Evolutionary conservation across 495 filamentous ascomycete species (phyloP).

Genomic region (Aspergillus sclerotioniger): DNA sequence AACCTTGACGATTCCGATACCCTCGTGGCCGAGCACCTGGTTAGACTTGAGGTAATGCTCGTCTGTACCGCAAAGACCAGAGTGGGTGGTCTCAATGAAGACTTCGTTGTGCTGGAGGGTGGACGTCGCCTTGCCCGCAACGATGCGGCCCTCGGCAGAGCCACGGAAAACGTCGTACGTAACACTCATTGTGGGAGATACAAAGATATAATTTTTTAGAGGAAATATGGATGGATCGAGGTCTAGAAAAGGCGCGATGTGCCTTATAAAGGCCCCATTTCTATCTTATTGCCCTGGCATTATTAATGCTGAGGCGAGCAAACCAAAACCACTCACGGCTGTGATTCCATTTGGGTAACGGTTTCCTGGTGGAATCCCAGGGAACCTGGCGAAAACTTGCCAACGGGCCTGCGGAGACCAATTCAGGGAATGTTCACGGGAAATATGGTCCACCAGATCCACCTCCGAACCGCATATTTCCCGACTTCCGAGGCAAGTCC

Average conservation of each 20-base stretch:
- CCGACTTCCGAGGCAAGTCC: background rate
- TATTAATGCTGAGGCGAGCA: background rate
- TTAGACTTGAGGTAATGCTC: conserved; percentile 14
- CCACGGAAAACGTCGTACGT: conserved; percentile 19
- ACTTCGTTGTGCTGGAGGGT: conserved; percentile 16
- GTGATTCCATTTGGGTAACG: background rate
- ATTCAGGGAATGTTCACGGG: background rate
- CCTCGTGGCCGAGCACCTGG: conserved; percentile 23
- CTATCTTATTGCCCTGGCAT: background rate
- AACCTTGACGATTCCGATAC: conserved; percentile 17
- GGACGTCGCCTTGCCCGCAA: conserved; percentile 12
- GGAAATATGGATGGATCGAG: background rate
- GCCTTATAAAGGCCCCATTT: background rate
- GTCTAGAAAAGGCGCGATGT: background rate
- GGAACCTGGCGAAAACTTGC: background rate
- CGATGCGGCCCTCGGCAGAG: conserved; percentile 7
- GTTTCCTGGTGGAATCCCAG: background rate
- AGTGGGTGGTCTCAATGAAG: conserved; percentile 16
- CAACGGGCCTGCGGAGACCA: background rate
- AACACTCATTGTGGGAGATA: background rate
- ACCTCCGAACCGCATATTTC: background rate
- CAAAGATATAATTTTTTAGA: background rate
- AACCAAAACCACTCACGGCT: background rate
- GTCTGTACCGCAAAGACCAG: conserved; percentile 22
- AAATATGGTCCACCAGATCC: background rate